These are phyloP conservation scores for Rhododendron griersonianum DNA, from an alignment of 148 eudicot genomes.

Conservation along the genomic window DNA sequence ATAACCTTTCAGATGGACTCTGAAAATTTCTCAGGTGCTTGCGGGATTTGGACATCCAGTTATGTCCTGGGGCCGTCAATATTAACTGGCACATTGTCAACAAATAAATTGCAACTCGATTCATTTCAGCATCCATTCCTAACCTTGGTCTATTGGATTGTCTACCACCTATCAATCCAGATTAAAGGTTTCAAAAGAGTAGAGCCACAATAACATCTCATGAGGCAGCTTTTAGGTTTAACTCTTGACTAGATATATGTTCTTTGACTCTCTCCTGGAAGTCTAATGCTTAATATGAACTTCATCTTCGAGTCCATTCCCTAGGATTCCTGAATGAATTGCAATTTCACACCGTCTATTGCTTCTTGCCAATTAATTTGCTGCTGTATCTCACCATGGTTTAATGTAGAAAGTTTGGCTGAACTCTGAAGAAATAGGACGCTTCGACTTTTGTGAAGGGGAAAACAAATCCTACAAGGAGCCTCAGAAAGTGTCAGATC, in stretches of 20 bases:
- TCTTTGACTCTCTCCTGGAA: not conserved
- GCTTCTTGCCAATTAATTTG: not conserved
- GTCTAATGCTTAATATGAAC: not conserved
- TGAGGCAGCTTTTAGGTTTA: not conserved
- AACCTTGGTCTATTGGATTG: not conserved
- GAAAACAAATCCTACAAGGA: not conserved
- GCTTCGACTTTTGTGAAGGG: too few relatives aligned
- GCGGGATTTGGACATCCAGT: too few relatives aligned
- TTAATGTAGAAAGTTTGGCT: too few relatives aligned
- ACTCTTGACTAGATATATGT: not conserved
- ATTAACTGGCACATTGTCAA: too few relatives aligned
- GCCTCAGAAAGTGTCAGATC: not conserved
- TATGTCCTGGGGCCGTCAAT: too few relatives aligned
- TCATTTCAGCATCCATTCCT: too few relatives aligned
- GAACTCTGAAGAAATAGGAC: too few relatives aligned
- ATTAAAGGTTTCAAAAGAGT: not conserved
- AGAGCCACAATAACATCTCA: not conserved
- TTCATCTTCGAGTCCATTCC: not conserved
- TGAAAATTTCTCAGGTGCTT: too few relatives aligned
- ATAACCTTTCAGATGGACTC: too few relatives aligned
- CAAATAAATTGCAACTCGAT: too few relatives aligned
- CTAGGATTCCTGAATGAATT: not conserved
- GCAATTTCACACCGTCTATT: not conserved
- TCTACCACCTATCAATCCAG: not conserved
- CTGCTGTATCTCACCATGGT: too few relatives aligned